A percentile compares a stretch with the other conserved stretches of the same genome.
Evolutionary conservation across 148 eudicot genomes (phyloP).

Genomic region (Cornus controversa): DNA sequence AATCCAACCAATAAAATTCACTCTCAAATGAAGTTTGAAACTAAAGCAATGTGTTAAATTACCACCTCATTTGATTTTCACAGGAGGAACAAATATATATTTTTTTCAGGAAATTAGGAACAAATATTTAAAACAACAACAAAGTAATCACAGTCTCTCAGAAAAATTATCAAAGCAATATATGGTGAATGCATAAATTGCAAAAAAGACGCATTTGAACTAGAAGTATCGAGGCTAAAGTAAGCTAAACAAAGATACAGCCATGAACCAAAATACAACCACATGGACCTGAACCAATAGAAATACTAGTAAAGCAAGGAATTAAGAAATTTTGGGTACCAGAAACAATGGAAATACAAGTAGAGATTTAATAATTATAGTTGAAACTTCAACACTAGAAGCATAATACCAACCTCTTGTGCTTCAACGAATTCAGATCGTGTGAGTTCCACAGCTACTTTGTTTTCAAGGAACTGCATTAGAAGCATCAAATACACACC

Average conservation of each 20-base stretch:
- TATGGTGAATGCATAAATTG: not conserved
- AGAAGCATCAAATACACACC: conserved; percentile 88
- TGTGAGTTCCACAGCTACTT: conserved; percentile 93
- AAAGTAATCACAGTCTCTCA: not conserved
- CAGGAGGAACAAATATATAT: no score
- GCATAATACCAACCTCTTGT: conserved; percentile 72
- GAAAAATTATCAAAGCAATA: not conserved
- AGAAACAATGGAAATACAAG: not conserved
- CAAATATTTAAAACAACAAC: not conserved
- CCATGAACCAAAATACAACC: not conserved
- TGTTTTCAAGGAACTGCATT: conserved; percentile 97
- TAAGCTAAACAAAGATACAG: no score
- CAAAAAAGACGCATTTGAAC: not conserved
- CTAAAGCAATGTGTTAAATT: not conserved
- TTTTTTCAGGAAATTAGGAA: no score
- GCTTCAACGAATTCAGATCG: conserved; percentile 90
- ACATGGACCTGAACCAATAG: not conserved
- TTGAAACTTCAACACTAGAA: not conserved
- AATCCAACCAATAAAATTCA: no score
- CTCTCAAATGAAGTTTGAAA: not conserved
- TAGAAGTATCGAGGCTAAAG: not conserved
- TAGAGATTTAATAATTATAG: not conserved
- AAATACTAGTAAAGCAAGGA: no score
- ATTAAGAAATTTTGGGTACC: not conserved
- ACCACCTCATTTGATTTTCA: no score